These are phyloP conservation scores for Fusarium cicatricum DNA, from an alignment of 2,329 filamentous ascomycete species.

Conservation along the genomic window DNA sequence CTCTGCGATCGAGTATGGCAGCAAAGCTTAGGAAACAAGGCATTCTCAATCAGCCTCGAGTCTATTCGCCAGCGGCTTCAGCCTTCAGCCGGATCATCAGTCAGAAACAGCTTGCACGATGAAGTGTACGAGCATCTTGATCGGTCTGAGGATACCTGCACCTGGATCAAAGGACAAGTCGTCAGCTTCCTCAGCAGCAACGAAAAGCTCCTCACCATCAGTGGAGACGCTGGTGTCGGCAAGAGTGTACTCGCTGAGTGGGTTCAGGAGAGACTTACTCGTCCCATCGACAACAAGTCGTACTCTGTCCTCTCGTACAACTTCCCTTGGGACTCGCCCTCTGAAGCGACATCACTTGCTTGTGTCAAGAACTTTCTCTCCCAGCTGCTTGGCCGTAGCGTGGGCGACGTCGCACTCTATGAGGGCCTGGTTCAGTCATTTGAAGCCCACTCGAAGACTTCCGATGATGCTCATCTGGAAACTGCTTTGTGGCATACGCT, in stretches of 20 bases:
- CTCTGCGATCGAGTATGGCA: slow-evolving; percentile 43
- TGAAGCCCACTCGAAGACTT: slow-evolving; percentile 34
- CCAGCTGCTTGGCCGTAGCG: slow-evolving; percentile 50
- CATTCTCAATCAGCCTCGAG: no score
- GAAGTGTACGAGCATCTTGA: slow-evolving; percentile 35
- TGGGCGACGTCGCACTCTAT: slow-evolving; percentile 49
- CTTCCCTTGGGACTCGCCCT: slow-evolving; percentile 46
- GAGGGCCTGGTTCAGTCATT: slow-evolving; percentile 44
- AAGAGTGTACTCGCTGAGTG: slow-evolving; percentile 52
- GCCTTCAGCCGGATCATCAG: no score
- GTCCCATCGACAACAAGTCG: slow-evolving; percentile 47
- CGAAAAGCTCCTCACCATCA: slow-evolving; percentile 41
- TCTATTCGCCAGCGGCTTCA: no score
- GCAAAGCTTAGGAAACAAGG: no score
- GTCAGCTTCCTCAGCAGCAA: no score
- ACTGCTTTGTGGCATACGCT: slow-evolving; percentile 47
- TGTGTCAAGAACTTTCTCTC: slow-evolving; percentile 50
- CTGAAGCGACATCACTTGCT: slow-evolving; percentile 43
- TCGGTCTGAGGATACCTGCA: no score
- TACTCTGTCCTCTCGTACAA: slow-evolving; percentile 49
- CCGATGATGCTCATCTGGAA: slow-evolving; percentile 40
- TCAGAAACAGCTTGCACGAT: slow-evolving; percentile 42
- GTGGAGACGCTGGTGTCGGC: slow-evolving; percentile 46
- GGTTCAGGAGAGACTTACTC: slow-evolving; percentile 51
- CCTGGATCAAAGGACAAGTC: no score